A percentile compares a stretch with the other conserved stretches of the same genome.
These are phyloP conservation scores for Ciborinia camelliae DNA, from an alignment of 2,329 filamentous ascomycete genomes.

Conservation along the genomic window DNA sequence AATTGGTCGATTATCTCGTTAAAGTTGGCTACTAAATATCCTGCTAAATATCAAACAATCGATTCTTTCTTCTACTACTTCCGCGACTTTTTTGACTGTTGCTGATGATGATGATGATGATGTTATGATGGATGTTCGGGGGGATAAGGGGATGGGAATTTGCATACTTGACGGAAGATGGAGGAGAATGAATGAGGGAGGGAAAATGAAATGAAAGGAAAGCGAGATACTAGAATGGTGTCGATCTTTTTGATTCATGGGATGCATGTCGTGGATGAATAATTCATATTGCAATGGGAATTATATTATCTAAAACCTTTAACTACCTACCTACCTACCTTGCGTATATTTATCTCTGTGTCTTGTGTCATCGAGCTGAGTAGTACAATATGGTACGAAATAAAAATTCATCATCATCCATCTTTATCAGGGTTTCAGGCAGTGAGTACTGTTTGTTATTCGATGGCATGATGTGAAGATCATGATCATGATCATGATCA, in stretches of 20 bases:
- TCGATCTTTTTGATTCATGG: not conserved
- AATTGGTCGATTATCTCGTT: constrained; percentile 83
- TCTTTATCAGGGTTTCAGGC: no score
- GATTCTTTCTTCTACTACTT: not conserved
- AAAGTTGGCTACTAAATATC: constrained; percentile 59
- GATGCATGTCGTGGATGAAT: not conserved
- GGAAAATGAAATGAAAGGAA: not conserved
- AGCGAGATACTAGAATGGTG: constrained; percentile 14
- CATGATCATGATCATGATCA: no score
- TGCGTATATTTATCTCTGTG: not conserved
- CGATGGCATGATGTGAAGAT: no score
- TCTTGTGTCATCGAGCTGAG: no score
- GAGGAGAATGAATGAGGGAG: not conserved
- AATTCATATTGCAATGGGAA: not conserved
- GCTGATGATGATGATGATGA: not conserved
- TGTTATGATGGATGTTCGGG: not conserved
- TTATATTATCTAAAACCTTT: not conserved
- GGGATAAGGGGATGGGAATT: not conserved
- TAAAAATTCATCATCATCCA: no score
- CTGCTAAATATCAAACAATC: constrained; percentile 27
- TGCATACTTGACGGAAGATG: not conserved
- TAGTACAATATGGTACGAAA: no score
- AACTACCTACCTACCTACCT: not conserved
- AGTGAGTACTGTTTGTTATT: no score
- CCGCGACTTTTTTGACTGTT: not conserved